Conservation (phyloP, 345 rosid genomes). For the Syzygium aromaticum region DNA sequence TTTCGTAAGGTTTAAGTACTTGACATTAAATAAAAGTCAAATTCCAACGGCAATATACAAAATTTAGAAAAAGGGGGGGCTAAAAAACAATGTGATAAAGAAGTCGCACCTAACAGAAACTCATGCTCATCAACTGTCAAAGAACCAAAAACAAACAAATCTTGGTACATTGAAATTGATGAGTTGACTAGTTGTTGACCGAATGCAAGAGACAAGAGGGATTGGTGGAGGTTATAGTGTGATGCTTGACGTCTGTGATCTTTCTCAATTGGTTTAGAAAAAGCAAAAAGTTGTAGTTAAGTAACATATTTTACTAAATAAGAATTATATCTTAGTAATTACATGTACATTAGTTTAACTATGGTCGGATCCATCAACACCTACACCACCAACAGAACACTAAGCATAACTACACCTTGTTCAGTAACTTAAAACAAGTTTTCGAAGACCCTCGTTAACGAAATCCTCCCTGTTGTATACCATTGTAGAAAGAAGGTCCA, state of each 20-base stretch:
- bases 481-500: not conserved
- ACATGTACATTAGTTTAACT: not conserved
- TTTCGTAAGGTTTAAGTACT: not conserved
- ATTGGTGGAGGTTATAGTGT: not conserved
- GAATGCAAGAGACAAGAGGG: not conserved
- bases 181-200: not conserved
- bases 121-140: not conserved
- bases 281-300: not conserved
- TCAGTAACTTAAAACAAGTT: not conserved
- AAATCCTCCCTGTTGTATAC: not conserved
- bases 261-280: not conserved
- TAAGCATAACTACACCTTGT: not conserved
- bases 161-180: not conserved
- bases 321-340: not conserved
- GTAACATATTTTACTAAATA: not conserved
- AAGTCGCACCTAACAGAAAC: not conserved
- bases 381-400: not conserved
- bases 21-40: not conserved
- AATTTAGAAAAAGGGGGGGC: not conserved
- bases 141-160: not conserved
- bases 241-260: not conserved
- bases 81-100: not conserved
- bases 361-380: not conserved
- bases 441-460: not conserved
- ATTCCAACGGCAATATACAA: not conserved